A percentile compares a stretch with the other conserved stretches of the same genome.
These are phyloP conservation scores for Silene uniflora DNA, from an alignment of 148 eudicot genomes.

Conservation along the genomic window DNA sequence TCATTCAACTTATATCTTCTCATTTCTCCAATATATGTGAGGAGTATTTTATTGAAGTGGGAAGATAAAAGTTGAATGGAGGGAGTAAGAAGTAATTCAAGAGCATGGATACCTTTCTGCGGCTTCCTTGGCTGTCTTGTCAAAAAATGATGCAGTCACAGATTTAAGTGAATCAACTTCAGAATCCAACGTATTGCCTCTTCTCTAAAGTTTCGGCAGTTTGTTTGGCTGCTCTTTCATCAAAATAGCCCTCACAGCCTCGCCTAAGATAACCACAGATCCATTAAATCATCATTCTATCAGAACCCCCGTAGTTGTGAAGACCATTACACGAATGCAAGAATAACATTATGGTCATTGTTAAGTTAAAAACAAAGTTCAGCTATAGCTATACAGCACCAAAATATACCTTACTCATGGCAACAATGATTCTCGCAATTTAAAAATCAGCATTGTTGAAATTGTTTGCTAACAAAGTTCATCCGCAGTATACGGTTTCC, in stretches of 20 bases:
- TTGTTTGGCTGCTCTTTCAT: slow-evolving; percentile 84
- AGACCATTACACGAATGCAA: not conserved
- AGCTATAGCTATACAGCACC: not conserved
- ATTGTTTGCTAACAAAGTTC: not conserved
- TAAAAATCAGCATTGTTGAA: not conserved
- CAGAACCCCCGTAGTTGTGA: not conserved
- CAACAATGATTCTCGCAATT: not conserved
- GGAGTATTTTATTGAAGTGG: too few relatives aligned
- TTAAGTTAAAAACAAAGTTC: not conserved
- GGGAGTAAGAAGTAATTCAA: not conserved
- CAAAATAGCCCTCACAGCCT: slow-evolving; percentile 86
- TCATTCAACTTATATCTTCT: too few relatives aligned
- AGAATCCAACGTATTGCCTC: slow-evolving; percentile 61
- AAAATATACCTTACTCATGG: too few relatives aligned
- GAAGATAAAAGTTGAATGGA: too few relatives aligned
- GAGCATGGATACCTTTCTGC: slow-evolving; percentile 39
- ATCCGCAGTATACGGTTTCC: not conserved
- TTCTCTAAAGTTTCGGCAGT: slow-evolving; percentile 77
- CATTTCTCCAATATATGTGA: too few relatives aligned
- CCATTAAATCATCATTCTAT: slow-evolving; percentile 19
- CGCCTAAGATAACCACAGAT: slow-evolving; percentile 69
- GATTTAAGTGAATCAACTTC: slow-evolving; percentile 76
- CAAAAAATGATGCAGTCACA: slow-evolving; percentile 78
- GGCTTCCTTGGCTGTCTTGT: slow-evolving; percentile 68
- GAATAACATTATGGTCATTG: not conserved